Conservation (phyloP, 192 early-diverging fungal species). For the Coemansia sp. region DNA sequence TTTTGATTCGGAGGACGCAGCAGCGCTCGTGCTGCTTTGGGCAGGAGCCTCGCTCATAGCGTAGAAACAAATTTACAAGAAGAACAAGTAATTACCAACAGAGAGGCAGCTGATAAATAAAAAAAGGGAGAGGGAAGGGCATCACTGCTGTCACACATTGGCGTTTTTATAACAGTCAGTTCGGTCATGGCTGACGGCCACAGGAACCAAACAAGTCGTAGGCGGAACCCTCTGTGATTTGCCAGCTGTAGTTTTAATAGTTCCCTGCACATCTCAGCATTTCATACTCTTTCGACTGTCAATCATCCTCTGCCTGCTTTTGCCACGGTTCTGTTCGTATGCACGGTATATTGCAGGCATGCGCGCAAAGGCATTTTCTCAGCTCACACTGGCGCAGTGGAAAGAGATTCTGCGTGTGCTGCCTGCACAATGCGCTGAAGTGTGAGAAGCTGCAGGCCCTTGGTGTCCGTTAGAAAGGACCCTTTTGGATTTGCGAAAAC, state of each 20-base stretch:
- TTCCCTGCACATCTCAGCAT: too few species aligned
- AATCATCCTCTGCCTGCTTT: too few species aligned
- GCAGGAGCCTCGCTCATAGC: neutral
- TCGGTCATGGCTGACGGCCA: neutral
- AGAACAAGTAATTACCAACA: conserved; percentile 1
- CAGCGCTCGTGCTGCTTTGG: neutral
- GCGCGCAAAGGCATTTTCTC: too few species aligned
- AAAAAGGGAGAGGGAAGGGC: neutral
- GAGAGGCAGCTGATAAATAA: neutral
- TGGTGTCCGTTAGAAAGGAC: too few species aligned
- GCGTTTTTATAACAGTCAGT: neutral
- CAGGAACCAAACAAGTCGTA: neutral
- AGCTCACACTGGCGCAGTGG: too few species aligned
- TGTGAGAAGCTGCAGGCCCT: too few species aligned
- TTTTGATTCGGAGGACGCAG: neutral
- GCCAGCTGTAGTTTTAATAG: neutral
- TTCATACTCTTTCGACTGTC: too few species aligned
- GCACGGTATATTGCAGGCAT: too few species aligned
- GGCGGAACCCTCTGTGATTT: neutral
- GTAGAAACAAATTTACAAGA: conserved; percentile 5
- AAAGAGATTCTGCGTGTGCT: too few species aligned
- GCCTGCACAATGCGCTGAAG: too few species aligned
- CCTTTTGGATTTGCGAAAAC: too few species aligned
- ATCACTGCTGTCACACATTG: neutral
- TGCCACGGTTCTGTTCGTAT: too few species aligned